Percentiles rank a stretch among this genome's conserved stretches.
phyloP scores from a whole-genome alignment of 2,329 filamentous ascomycete genomes.

The Neofusicoccum laricinum region DNA sequence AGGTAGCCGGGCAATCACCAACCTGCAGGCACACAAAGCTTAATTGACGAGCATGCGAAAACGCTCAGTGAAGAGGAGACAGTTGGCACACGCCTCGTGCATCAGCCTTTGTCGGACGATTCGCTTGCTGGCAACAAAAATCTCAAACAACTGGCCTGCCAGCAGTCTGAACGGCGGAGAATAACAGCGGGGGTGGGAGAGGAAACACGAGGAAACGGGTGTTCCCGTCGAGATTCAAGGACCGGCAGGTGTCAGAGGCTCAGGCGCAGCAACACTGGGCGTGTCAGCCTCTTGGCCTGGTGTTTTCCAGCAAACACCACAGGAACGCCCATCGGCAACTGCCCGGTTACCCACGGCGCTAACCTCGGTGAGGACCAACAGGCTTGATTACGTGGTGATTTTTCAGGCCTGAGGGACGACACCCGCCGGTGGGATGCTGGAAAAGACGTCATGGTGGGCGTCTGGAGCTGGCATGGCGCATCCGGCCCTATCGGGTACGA shows the following conservation, averaged over 20 bases:
- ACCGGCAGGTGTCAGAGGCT: not conserved
- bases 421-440: not conserved
- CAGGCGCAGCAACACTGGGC: not conserved
- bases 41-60: too few relatives aligned
- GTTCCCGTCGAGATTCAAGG: not conserved
- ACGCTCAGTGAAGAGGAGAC: too few relatives aligned
- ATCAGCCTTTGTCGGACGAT: too few relatives aligned
- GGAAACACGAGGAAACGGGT: not conserved
- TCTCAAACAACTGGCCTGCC: not conserved
- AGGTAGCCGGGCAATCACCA: too few relatives aligned
- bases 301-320: not conserved
- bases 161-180: not conserved
- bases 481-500: not conserved
- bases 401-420: not conserved
- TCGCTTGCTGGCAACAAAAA: too few relatives aligned
- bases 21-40: too few relatives aligned
- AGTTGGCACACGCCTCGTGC: too few relatives aligned
- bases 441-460: not conserved
- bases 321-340: not conserved
- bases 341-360: not conserved
- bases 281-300: not conserved
- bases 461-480: not conserved
- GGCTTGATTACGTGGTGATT: not conserved
- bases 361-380: not conserved
- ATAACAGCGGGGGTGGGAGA: not conserved